These are phyloP conservation scores for Aspergillus leporis DNA, from an alignment of 495 filamentous ascomycete species.

Conservation along the genomic window DNA sequence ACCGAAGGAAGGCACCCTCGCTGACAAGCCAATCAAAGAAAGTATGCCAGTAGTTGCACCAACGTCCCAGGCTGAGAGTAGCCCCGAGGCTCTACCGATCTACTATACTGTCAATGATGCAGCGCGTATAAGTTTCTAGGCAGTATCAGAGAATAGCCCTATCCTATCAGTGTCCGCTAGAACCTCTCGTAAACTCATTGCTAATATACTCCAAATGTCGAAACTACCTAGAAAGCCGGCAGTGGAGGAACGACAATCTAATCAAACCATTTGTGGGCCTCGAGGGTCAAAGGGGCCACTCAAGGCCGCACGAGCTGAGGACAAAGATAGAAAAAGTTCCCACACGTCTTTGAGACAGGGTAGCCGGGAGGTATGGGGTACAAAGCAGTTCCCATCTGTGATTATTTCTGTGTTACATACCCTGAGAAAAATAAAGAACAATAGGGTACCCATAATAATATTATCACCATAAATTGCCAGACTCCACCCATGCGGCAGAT, in stretches of 20 bases:
- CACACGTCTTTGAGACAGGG: not conserved
- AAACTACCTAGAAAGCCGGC: not conserved
- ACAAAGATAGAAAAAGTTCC: not conserved
- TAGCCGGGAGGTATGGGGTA: not conserved
- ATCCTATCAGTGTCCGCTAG: not conserved
- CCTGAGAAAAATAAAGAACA: not conserved
- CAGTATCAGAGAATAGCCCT: not conserved
- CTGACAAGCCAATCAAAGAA: not conserved
- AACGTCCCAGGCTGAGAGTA: not conserved
- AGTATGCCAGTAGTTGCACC: not conserved
- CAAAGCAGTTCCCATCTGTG: not conserved
- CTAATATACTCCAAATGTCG: no score
- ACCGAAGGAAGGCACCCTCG: not conserved
- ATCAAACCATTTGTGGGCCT: not conserved
- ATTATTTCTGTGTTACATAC: not conserved
- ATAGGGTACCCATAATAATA: not conserved
- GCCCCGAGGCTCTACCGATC: not conserved
- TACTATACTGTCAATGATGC: not conserved
- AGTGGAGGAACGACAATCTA: not conserved
- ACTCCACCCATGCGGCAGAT: conserved; percentile 4
- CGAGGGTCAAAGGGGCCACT: not conserved
- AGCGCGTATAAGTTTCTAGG: no score
- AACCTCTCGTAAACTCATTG: no score
- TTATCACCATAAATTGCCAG: conserved; percentile 2
- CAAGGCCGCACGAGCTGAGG: not conserved